Evolutionary conservation across 768 basidiomycete genomes (phyloP), one percentile per base, ranked within the genome.

Genomic region (Calocybe indica): DNA sequence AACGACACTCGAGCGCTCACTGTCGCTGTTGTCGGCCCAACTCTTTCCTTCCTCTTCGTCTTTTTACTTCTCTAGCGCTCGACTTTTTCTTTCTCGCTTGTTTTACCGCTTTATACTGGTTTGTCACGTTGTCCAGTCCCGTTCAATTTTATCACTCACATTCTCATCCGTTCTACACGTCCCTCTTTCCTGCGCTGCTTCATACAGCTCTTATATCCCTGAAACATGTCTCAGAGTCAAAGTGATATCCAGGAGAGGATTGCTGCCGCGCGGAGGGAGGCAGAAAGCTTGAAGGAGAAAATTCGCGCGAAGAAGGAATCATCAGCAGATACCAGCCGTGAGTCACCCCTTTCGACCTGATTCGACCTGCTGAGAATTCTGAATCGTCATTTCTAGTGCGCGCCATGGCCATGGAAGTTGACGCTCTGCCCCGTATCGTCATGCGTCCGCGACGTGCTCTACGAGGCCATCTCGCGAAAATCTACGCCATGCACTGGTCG

Each of bases 401-500:
- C 43, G 92, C 92, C n/a, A 96, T 97, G 92, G 92, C 95, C 22
- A 85, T 87, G 37, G 96, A 99, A 63, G 89, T 97, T 37, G 93
- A 96, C 55, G 85, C 92, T 12, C 78, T 99, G 44, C 95, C 95
- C 37, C 88, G 95, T 51, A 92, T 99, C 61, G 86, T 95, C 35
- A 94, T 99, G 90, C 89, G 92, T 58, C 90, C 92, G 45, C 82
- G 96, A 49, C 88, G 95, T 56, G 88, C 92, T 53, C 84, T 99
- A 57, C 86, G 93, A 62, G 95, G 95, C 28, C 95, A 99, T 70
- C 83, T 99, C 45, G 95, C 95, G 52, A 99, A 99, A 78, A 98
- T 99, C 62, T 99, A 99, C 66, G 95, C 95, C 41, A 96, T 99
- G 90, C 96, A 99, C 68, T 99, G 96, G 96, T 88, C 95, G 32